Evolutionary conservation across 1,284 basidiomycete genomes (phyloP).

Genomic region (Xerocomus amazonicus): DNA sequence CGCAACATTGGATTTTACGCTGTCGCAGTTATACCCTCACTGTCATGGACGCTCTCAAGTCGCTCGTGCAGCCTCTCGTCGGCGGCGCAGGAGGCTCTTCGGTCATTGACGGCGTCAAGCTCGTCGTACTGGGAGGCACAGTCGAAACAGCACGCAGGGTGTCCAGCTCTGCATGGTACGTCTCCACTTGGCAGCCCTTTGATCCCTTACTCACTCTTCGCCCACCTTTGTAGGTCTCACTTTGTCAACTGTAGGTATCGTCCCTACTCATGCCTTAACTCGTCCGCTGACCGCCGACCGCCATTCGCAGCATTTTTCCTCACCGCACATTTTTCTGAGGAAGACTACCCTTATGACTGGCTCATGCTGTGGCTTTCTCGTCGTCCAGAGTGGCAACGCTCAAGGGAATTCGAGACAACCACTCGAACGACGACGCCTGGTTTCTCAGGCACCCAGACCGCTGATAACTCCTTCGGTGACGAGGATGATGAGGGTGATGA

Average conservation of each 20-base stretch:
- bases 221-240: constrained; percentile 51
- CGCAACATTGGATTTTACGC: constrained; percentile 34
- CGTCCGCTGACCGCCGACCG: constrained; percentile 9
- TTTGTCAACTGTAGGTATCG: constrained; percentile 72
- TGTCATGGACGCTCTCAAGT: constrained; percentile 75
- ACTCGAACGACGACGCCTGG: constrained; percentile 58
- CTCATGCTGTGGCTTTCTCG: constrained; percentile 79
- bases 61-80: constrained; percentile 75
- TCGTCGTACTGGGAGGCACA: constrained; percentile 79
- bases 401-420: constrained; percentile 80
- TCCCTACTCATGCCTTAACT: not conserved
- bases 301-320: constrained; percentile 71
- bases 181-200: constrained; percentile 3
- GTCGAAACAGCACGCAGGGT: constrained; percentile 79
- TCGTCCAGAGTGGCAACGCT: constrained; percentile 78
- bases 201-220: constrained; percentile 9
- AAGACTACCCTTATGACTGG: constrained; percentile 82
- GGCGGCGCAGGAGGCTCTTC: constrained; percentile 69
- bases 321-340: constrained; percentile 80
- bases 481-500: constrained; percentile 56
- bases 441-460: constrained; percentile 44
- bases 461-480: constrained; percentile 60
- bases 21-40: constrained; percentile 19
- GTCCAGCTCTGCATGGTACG: constrained; percentile 74
- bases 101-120: constrained; percentile 80